Evolutionary conservation across 208 protist species (phyloP).

Genomic region (Trypanosoma congolense): DNA sequence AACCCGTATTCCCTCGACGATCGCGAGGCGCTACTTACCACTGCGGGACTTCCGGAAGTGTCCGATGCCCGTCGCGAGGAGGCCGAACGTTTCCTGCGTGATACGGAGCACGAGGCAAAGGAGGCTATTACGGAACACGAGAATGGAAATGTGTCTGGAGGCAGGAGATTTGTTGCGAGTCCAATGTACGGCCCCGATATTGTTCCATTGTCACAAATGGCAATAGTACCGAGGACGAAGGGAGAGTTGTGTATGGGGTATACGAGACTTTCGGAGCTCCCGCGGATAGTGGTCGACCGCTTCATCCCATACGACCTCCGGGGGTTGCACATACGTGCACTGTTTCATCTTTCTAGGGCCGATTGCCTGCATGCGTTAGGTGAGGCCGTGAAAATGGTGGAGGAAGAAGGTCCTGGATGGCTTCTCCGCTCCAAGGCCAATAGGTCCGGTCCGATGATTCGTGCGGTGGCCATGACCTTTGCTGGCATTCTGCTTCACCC

Average conservation of each 20-base stretch:
- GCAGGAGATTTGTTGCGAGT: background rate
- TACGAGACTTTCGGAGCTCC: background rate
- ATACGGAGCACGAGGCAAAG: no score
- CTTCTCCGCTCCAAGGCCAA: background rate
- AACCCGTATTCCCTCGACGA: conserved; percentile 1
- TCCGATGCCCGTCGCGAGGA: background rate
- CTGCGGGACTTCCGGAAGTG: background rate
- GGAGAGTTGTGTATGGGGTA: background rate
- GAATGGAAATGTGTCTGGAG: background rate
- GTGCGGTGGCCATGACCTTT: background rate
- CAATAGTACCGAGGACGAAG: background rate
- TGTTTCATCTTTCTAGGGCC: conserved; percentile 2
- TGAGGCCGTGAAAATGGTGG: background rate
- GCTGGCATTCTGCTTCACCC: background rate
- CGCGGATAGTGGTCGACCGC: conserved; percentile 1
- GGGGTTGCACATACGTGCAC: conserved; percentile 1
- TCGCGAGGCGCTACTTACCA: background rate
- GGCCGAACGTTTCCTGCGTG: background rate
- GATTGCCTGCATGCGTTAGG: background rate
- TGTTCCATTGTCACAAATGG: background rate
- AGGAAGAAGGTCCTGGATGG: background rate
- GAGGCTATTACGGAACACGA: background rate
- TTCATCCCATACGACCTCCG: conserved; percentile 4
- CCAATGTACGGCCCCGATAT: conserved; percentile 1
- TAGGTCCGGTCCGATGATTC: background rate